Evolutionary conservation across 2,329 filamentous ascomycete species (phyloP).

Genomic region (Colletotrichum phormii): DNA sequence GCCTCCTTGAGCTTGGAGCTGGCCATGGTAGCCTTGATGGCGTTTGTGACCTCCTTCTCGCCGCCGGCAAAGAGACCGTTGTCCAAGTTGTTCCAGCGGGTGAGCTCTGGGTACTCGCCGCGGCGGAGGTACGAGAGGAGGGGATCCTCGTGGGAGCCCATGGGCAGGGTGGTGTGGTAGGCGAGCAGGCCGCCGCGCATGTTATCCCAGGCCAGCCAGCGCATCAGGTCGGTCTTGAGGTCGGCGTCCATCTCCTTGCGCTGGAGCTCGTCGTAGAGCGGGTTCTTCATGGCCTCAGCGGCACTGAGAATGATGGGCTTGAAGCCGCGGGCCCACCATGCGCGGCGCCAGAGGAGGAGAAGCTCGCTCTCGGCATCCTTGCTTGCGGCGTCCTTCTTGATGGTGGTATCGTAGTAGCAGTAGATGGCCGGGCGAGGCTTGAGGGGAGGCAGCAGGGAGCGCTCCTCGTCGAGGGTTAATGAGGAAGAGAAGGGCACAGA

Average conservation of each 20-base stretch:
- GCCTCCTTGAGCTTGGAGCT: slow-evolving; percentile 65
- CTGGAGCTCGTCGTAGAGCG: slow-evolving; percentile 79
- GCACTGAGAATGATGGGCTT: slow-evolving; percentile 83
- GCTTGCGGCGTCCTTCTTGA: slow-evolving; percentile 70
- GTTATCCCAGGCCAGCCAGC: slow-evolving; percentile 93
- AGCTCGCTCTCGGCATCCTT: slow-evolving; percentile 82
- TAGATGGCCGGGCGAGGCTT: slow-evolving; percentile 79
- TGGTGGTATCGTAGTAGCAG: slow-evolving; percentile 85
- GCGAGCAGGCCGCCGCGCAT: slow-evolving; percentile 88
- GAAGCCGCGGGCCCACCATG: slow-evolving; percentile 97
- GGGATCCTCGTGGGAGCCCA: slow-evolving; percentile 79
- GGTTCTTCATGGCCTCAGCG: slow-evolving; percentile 85
- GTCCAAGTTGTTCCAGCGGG: slow-evolving; percentile 78
- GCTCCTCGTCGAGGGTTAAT: slow-evolving; percentile 82
- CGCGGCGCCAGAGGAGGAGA: slow-evolving; percentile 87
- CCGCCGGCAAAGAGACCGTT: slow-evolving; percentile 80
- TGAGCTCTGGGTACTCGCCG: slow-evolving; percentile 79
- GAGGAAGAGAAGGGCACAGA: slow-evolving; percentile 85
- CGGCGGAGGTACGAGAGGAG: slow-evolving; percentile 79
- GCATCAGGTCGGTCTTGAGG: slow-evolving; percentile 78
- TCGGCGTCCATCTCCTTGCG: slow-evolving; percentile 65
- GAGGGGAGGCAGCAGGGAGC: slow-evolving; percentile 85
- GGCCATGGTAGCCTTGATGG: slow-evolving; percentile 70
- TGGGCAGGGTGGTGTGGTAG: slow-evolving; percentile 85
- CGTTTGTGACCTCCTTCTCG: slow-evolving; percentile 71